Evolutionary conservation across 768 basidiomycete species (phyloP).

Genomic region (Tubosaeta sp.): DNA sequence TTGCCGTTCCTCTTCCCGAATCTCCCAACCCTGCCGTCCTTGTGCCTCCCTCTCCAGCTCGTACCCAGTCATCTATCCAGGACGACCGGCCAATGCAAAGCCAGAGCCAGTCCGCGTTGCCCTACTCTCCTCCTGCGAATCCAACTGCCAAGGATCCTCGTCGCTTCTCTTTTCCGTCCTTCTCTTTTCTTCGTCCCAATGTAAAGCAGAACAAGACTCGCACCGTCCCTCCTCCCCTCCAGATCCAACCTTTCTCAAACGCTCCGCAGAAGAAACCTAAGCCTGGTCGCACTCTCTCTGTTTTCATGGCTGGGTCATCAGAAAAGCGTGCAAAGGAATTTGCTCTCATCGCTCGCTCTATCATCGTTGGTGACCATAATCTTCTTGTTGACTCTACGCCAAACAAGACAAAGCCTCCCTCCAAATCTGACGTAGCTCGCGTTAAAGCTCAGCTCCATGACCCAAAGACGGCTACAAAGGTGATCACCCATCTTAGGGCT

Average conservation of each 20-base stretch:
- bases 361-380: constrained; percentile 59
- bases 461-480: constrained; percentile 62
- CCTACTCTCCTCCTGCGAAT: constrained; percentile 15
- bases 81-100: constrained; percentile 18
- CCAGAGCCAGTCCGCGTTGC: constrained; percentile 26
- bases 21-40: constrained; percentile 19
- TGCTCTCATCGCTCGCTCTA: constrained; percentile 57
- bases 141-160: constrained; percentile 26
- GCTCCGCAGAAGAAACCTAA: constrained; percentile 40
- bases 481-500: constrained; percentile 65
- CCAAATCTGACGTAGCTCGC: constrained; percentile 53
- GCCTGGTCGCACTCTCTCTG: constrained; percentile 32
- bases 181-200: constrained; percentile 38
- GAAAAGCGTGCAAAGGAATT: constrained; percentile 62
- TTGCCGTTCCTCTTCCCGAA: constrained; percentile 12
- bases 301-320: constrained; percentile 33
- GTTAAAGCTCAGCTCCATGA: constrained; percentile 65
- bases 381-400: constrained; percentile 27
- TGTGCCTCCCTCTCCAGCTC: constrained; percentile 12
- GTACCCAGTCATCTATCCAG: constrained; percentile 15
- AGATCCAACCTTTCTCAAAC: constrained; percentile 23
- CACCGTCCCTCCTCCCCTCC: constrained; percentile 5
- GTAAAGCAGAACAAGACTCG: constrained; percentile 25
- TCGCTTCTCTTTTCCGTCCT: constrained; percentile 48
- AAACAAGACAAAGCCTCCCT: constrained; percentile 37